A percentile compares a stretch with the other conserved stretches of the same genome.
Evolutionary conservation across 139 green algal genomes (phyloP).

Genomic region (Astrephomene gubernaculifera): DNA sequence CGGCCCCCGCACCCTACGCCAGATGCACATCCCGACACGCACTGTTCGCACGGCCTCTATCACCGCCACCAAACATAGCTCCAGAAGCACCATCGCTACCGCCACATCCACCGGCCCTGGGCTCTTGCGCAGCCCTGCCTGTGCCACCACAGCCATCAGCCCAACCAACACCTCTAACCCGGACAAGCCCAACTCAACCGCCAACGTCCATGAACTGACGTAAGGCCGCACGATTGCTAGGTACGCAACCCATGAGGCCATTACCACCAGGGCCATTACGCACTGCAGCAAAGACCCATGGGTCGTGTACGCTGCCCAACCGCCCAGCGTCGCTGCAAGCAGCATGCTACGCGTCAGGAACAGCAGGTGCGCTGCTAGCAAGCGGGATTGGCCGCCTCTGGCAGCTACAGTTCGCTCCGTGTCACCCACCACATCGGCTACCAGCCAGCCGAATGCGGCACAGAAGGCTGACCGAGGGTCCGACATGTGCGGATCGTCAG

Average conservation of each 20-base stretch:
- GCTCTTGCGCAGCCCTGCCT: background rate
- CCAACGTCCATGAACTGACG: background rate
- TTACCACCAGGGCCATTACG: background rate
- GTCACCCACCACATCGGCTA: too few species aligned
- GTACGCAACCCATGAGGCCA: background rate
- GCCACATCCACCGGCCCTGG: background rate
- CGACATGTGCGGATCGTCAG: background rate
- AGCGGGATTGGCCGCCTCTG: too few species aligned
- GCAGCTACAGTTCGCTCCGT: too few species aligned
- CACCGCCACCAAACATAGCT: background rate
- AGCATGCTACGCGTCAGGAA: background rate
- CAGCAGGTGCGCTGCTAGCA: constrained; percentile 28
- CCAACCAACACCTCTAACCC: background rate
- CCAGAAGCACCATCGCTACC: background rate
- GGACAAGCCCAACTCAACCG: background rate
- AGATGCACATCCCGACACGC: background rate
- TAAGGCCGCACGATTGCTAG: constrained; percentile 8
- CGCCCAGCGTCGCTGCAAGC: background rate
- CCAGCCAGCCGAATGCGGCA: constrained; percentile 21
- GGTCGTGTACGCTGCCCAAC: background rate
- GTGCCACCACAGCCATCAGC: background rate
- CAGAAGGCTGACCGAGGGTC: background rate
- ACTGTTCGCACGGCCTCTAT: background rate
- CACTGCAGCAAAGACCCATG: background rate
- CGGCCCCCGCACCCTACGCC: background rate